phyloP scores from a whole-genome alignment of 345 rosid species.

The Nephelium lappaceum region DNA sequence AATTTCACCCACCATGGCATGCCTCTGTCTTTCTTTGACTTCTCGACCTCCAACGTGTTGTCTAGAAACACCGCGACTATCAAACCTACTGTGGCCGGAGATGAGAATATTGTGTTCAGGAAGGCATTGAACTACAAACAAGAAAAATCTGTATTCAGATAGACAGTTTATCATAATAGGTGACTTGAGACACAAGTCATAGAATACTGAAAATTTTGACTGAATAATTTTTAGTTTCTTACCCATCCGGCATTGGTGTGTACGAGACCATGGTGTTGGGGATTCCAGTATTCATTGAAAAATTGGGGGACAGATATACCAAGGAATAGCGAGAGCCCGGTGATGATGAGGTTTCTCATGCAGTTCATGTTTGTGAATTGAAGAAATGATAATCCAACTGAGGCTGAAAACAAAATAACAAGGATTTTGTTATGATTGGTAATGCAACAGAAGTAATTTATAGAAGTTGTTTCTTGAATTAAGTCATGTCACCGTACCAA shows the following conservation, averaged over 20 bases:
- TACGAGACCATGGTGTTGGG: conserved; percentile 67
- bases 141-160: neutral
- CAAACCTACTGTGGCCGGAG: conserved; percentile 78
- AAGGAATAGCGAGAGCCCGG: conserved; percentile 82
- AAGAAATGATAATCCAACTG: conserved; percentile 90
- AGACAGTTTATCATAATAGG: neutral
- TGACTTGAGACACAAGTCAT: neutral
- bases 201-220: neutral
- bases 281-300: conserved; percentile 71
- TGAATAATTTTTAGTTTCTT: neutral
- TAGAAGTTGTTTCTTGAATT: neutral
- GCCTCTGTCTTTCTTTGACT: conserved; percentile 88
- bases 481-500: conserved; percentile 46
- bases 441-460: neutral
- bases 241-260: conserved; percentile 91
- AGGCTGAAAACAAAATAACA: conserved; percentile 47
- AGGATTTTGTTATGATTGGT: neutral
- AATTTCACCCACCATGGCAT: conserved; percentile 99
- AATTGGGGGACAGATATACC: conserved; percentile 88
- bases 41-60: conserved; percentile 78
- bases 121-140: conserved; percentile 75
- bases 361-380: conserved; percentile 98
- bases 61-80: conserved; percentile 79
- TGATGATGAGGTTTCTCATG: conserved; percentile 84
- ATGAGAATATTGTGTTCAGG: conserved; percentile 84